A percentile compares a stretch with the other conserved stretches of the same genome.
phyloP scores from a whole-genome alignment of 208 protist species.

The Crithidia expoeki region DNA sequence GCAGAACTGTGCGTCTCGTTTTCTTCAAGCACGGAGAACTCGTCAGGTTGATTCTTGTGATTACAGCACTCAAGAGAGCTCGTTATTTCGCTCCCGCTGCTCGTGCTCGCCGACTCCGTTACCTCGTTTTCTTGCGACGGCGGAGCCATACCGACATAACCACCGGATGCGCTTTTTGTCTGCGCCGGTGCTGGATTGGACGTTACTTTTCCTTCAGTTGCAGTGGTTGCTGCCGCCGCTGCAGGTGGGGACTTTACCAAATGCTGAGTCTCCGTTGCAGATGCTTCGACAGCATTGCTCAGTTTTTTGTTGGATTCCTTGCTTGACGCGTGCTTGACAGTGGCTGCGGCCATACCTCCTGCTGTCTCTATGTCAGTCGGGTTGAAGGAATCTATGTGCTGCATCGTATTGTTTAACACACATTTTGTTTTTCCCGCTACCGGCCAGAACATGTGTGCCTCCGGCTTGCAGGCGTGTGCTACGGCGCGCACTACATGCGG shows the following conservation, averaged over 20 bases:
- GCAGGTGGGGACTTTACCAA: not conserved
- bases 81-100: not conserved
- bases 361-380: too few species aligned
- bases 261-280: not conserved
- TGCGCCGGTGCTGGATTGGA: not conserved
- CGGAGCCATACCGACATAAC: not conserved
- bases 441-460: slow-evolving; percentile 29
- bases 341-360: too few species aligned
- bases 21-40: not conserved
- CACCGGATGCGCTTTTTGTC: not conserved
- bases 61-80: too few species aligned
- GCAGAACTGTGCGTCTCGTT: not conserved
- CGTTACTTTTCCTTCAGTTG: not conserved
- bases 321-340: not conserved
- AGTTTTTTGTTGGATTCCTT: not conserved
- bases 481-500: slow-evolving; percentile 16
- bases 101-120: not conserved
- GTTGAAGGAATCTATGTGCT: too few species aligned
- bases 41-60: too few species aligned
- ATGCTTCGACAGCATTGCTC: not conserved
- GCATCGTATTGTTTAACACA: too few species aligned
- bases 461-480: slow-evolving; percentile 30
- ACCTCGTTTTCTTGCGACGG: not conserved
- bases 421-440: not conserved
- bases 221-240: not conserved